Evolutionary conservation across 805 yeast species (phyloP).

Genomic region (Candida nemodendra): DNA sequence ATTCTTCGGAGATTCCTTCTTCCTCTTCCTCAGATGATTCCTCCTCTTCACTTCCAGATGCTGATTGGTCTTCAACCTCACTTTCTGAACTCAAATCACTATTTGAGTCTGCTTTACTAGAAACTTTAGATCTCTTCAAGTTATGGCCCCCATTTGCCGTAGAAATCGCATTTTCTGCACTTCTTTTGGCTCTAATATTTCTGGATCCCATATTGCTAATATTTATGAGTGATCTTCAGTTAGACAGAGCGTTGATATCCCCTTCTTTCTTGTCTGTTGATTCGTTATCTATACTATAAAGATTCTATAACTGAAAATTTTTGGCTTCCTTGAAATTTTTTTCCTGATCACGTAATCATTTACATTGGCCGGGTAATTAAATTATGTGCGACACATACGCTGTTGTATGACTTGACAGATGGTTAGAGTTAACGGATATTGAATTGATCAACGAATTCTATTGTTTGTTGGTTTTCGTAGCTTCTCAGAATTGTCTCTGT

Average conservation of each 20-base stretch:
- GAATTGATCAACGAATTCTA: conserved; percentile 18
- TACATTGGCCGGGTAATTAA: too few relatives aligned
- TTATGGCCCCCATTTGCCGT: neutral
- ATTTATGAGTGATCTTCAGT: too few relatives aligned
- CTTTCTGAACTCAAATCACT: conserved; percentile 2
- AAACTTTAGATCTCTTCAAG: conserved; percentile 17
- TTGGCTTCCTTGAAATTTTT: neutral
- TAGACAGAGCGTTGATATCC: too few relatives aligned
- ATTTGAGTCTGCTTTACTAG: conserved; percentile 31
- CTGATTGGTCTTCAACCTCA: conserved; percentile 15
- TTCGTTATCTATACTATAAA: too few relatives aligned
- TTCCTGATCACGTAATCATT: too few relatives aligned
- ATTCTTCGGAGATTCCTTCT: conserved; percentile 10
- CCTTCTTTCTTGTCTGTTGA: too few relatives aligned
- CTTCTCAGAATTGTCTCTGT: conserved; percentile 11
- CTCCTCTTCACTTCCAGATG: conserved; percentile 3
- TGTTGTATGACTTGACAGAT: too few relatives aligned
- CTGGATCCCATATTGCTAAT: conserved; percentile 5
- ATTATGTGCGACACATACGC: too few relatives aligned
- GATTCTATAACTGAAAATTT: neutral
- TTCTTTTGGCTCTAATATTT: conserved; percentile 6
- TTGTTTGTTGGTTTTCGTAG: conserved; percentile 31
- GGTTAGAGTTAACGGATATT: too few relatives aligned
- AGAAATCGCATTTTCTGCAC: conserved; percentile 4
- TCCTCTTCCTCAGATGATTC: conserved; percentile 8